These are phyloP conservation scores for Fusarium verrucosum DNA, from an alignment of 2,329 filamentous ascomycete species.

Conservation along the genomic window DNA sequence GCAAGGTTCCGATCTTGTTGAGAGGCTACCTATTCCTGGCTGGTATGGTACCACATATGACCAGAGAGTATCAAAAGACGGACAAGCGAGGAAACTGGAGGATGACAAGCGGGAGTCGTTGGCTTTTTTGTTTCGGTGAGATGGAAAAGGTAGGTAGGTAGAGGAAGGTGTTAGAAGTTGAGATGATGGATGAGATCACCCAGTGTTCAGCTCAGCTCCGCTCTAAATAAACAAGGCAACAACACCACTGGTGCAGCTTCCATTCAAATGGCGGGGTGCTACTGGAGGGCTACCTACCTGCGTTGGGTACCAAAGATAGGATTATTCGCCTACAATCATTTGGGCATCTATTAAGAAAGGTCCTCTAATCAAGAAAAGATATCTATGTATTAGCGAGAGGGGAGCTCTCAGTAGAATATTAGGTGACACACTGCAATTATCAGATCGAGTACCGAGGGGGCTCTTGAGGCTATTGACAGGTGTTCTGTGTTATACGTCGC, in stretches of 20 bases:
- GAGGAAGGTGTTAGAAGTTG: slow-evolving; percentile 5
- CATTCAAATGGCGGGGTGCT: slow-evolving; percentile 23
- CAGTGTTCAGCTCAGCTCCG: slow-evolving; percentile 13
- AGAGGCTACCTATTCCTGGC: background rate
- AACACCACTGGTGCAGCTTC: slow-evolving; percentile 8
- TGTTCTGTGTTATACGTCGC: background rate
- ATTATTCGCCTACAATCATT: background rate
- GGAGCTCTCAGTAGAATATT: background rate
- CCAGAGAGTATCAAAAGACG: background rate
- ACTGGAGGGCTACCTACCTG: background rate
- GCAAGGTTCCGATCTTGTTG: slow-evolving; percentile 11
- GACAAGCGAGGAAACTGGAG: background rate
- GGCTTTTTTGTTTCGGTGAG: slow-evolving; percentile 1
- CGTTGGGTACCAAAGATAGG: background rate
- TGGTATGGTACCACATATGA: background rate
- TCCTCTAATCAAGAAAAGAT: background rate
- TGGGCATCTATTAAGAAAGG: background rate
- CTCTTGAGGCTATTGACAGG: background rate
- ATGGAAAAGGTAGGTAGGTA: slow-evolving; percentile 8
- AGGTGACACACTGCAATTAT: background rate
- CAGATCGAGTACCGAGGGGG: too few relatives aligned
- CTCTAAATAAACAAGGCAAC: slow-evolving; percentile 20
- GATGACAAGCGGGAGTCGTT: background rate
- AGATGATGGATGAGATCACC: slow-evolving; percentile 24
- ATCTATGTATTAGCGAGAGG: too few relatives aligned